A percentile compares a stretch with the other conserved stretches of the same genome.
phyloP scores from a whole-genome alignment of 495 filamentous ascomycete genomes.

The Pseudotulostoma volvatum region DNA sequence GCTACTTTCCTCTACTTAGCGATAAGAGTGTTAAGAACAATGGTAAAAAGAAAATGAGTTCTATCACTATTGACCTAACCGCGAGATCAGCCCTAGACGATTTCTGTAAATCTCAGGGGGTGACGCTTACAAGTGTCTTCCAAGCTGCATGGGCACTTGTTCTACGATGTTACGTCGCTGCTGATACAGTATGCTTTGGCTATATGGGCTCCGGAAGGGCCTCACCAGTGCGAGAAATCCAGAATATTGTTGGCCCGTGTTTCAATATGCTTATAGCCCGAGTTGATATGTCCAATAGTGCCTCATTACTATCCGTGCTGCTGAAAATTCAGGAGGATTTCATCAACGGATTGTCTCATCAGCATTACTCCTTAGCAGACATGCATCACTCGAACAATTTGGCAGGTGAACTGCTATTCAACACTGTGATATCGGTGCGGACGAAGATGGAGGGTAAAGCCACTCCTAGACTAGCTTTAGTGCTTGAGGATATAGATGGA shows the following conservation, averaged over 20 bases:
- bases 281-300: constrained; percentile 5
- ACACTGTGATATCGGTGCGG: no score
- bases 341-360: constrained; percentile 16
- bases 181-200: constrained; percentile 23
- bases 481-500: no score
- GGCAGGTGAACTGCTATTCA: constrained; percentile 21
- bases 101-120: constrained; percentile 7
- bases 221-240: constrained; percentile 2
- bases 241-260: constrained; percentile 2
- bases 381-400: constrained; percentile 25
- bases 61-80: no score
- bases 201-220: constrained; percentile 15
- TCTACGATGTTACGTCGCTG: constrained; percentile 16
- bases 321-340: constrained; percentile 15
- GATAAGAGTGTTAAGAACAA: no score
- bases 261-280: neutral
- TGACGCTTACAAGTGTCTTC: constrained; percentile 9
- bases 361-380: constrained; percentile 20
- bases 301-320: neutral
- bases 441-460: no score
- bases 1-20: constrained; percentile 30
- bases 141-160: constrained; percentile 24
- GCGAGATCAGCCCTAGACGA: no score
- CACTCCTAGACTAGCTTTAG: no score
- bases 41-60: no score